Evolutionary conservation across 768 basidiomycete species (phyloP).

Genomic region (Boletellus emodensis): DNA sequence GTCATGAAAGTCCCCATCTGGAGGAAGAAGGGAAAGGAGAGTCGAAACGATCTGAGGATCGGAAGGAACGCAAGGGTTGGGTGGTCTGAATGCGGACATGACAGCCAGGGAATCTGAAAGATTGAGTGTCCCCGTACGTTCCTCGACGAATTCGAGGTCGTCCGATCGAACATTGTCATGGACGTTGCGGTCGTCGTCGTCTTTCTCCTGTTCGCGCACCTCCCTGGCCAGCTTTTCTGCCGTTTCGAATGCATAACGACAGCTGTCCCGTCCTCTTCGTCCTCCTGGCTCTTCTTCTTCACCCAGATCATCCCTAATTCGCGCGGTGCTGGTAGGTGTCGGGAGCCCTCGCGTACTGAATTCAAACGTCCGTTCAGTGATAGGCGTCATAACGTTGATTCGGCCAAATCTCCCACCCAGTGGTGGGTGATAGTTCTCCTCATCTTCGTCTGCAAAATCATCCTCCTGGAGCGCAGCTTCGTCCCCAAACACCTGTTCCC

Average conservation of each 20-base stretch:
- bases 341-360: conserved; percentile 55
- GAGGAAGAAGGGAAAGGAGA: conserved; percentile 59
- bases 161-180: conserved; percentile 5
- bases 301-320: conserved; percentile 38
- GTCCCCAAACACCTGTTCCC: conserved; percentile 13
- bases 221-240: conserved; percentile 60
- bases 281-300: conserved; percentile 20
- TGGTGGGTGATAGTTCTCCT: conserved; percentile 38
- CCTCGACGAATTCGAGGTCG: conserved; percentile 41
- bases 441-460: conserved; percentile 28
- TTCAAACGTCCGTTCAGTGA: conserved; percentile 92
- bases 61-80: conserved; percentile 89
- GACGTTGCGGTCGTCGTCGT: conserved; percentile 8
- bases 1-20: conserved; percentile 61
- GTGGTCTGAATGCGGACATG: conserved; percentile 62
- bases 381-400: conserved; percentile 96
- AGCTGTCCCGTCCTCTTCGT: conserved; percentile 29
- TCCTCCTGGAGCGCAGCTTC: conserved; percentile 30
- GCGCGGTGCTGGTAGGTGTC: conserved; percentile 41
- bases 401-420: conserved; percentile 73
- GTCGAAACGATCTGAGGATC: conserved; percentile 59
- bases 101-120: conserved; percentile 60
- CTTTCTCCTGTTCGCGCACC: conserved; percentile 25
- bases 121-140: conserved; percentile 61
- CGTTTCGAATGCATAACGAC: conserved; percentile 45